phyloP scores from a whole-genome alignment of 306 rosid species.

The Pterocarpus santalinus region DNA sequence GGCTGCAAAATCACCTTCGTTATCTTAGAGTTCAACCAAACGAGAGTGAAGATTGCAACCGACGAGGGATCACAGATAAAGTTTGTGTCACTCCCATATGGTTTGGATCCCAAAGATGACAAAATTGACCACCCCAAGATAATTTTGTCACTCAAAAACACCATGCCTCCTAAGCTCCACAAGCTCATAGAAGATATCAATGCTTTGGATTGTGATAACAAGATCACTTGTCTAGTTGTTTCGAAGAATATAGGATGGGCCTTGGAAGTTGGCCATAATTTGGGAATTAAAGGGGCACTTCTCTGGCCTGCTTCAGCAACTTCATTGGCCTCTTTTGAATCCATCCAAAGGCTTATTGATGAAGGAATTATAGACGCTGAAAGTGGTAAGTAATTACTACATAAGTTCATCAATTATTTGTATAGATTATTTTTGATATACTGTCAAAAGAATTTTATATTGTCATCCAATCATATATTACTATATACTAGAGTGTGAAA shows the following conservation, averaged over 20 bases:
- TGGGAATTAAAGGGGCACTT: slow-evolving; percentile 52
- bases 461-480: too few relatives aligned
- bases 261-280: slow-evolving; percentile 49
- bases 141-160: slow-evolving; percentile 4
- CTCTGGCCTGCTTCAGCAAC: slow-evolving; percentile 62
- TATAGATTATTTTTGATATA: too few relatives aligned
- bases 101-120: slow-evolving; percentile 48
- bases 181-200: slow-evolving; percentile 50
- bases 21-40: slow-evolving; percentile 37
- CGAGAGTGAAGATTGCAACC: slow-evolving; percentile 3
- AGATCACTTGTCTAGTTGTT: slow-evolving; percentile 49
- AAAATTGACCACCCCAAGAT: slow-evolving; percentile 35
- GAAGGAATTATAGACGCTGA: slow-evolving; percentile 42
- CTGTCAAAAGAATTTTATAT: too few relatives aligned
- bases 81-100: slow-evolving; percentile 51
- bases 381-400: slow-evolving; percentile 18
- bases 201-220: slow-evolving; percentile 16
- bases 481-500: too few relatives aligned
- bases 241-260: slow-evolving; percentile 57
- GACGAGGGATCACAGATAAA: slow-evolving; percentile 11
- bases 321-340: slow-evolving; percentile 26
- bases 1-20: slow-evolving; percentile 57
- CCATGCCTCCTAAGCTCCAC: slow-evolving; percentile 52
- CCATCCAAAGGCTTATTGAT: slow-evolving; percentile 52
- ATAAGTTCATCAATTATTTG: too few relatives aligned